Percentiles rank a stretch among this genome's conserved stretches.
Evolutionary conservation across 1,284 basidiomycete species (phyloP).

Genomic region (Serendipita sp.): DNA sequence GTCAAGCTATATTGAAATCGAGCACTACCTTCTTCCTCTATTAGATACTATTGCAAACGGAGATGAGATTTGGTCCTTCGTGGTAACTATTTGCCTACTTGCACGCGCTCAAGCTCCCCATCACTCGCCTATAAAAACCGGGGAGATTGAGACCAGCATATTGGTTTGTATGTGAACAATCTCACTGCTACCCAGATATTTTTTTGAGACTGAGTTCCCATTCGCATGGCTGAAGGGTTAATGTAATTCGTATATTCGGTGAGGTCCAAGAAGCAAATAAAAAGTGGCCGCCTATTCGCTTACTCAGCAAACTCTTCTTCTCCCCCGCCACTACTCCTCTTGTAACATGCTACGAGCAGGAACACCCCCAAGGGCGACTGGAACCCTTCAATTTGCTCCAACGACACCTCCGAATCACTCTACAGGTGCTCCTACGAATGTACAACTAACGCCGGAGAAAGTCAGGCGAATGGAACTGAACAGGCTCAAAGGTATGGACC

Average conservation of each 20-base stretch:
- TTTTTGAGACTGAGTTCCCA: constrained; percentile 24
- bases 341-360: background rate
- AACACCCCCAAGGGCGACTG: constrained; percentile 1
- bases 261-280: no score
- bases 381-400: background rate
- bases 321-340: no score
- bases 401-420: background rate
- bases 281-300: no score
- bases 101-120: constrained; percentile 45
- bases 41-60: constrained; percentile 31
- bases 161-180: background rate
- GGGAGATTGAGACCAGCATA: no score
- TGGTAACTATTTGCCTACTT: constrained; percentile 17
- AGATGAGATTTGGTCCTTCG: background rate
- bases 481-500: constrained; percentile 35
- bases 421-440: background rate
- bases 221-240: background rate
- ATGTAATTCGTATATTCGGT: background rate
- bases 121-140: constrained; percentile 42
- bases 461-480: constrained; percentile 36
- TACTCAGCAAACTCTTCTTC: no score
- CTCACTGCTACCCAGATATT: constrained; percentile 75
- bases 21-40: constrained; percentile 35
- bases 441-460: constrained; percentile 29
- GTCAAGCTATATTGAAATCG: background rate